Evolutionary conservation across 106 monocot genomes (phyloP).

Genomic region (Dioscorea alata): DNA sequence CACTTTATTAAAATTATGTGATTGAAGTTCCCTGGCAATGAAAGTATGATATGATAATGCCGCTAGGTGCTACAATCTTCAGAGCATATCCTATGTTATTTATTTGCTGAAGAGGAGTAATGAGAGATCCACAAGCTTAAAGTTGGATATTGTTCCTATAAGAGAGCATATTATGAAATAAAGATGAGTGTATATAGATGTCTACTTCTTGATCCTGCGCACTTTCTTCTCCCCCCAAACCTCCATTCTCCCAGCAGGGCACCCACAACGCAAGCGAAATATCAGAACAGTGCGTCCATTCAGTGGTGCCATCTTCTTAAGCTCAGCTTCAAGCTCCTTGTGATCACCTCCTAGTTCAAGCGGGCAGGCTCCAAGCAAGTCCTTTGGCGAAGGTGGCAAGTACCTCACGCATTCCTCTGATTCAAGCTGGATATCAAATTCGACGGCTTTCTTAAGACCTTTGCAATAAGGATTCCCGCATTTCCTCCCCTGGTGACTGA

Average conservation of each 20-base stretch:
- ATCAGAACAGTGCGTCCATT: slow-evolving; percentile 88
- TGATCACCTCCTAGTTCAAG: slow-evolving; percentile 61
- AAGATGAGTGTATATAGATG: not conserved
- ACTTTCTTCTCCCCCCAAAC: slow-evolving; percentile 83
- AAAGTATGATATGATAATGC: too few species aligned
- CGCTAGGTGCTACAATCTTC: not conserved
- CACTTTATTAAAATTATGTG: too few species aligned
- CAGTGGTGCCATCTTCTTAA: slow-evolving; percentile 95
- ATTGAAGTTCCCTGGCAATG: too few species aligned
- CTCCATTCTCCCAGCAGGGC: slow-evolving; percentile 81
- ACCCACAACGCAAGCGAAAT: slow-evolving; percentile 77
- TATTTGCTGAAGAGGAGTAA: not conserved
- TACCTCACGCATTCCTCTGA: slow-evolving; percentile 73
- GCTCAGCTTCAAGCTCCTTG: slow-evolving; percentile 87
- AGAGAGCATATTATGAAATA: not conserved
- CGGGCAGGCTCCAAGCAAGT: slow-evolving; percentile 28
- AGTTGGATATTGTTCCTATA: not conserved
- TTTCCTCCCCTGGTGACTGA: slow-evolving; percentile 56
- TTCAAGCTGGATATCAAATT: slow-evolving; percentile 93
- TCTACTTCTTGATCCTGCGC: slow-evolving; percentile 74
- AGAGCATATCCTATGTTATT: not conserved
- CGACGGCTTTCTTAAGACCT: slow-evolving; percentile 72
- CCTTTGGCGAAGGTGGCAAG: slow-evolving; percentile 36
- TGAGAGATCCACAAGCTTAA: not conserved
- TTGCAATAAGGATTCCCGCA: slow-evolving; percentile 80